phyloP scores from a whole-genome alignment of 148 eudicot species.

The Polygonum maritimum region DNA sequence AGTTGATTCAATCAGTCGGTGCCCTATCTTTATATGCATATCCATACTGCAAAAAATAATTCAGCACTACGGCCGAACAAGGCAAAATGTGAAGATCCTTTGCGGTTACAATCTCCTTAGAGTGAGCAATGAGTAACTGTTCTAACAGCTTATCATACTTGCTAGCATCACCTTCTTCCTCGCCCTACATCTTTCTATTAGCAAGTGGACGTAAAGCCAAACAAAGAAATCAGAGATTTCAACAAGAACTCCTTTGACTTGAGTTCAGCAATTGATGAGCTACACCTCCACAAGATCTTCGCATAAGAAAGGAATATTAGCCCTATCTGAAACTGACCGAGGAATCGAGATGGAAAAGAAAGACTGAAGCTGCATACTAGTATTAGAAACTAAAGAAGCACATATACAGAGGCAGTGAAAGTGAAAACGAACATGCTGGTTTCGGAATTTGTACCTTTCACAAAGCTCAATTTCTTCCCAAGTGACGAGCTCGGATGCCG shows the following conservation, averaged over 20 bases:
- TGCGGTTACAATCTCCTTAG: background rate
- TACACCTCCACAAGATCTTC: background rate
- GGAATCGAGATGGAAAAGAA: background rate
- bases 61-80: no score
- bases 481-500: conserved; percentile 10
- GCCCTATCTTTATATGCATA: background rate
- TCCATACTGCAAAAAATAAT: background rate
- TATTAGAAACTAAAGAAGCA: background rate
- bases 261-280: background rate
- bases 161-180: background rate
- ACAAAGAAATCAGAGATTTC: background rate
- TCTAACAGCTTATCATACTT: background rate
- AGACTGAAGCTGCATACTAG: background rate
- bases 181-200: background rate
- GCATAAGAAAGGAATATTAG: background rate
- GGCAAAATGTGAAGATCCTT: background rate
- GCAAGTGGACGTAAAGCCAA: background rate
- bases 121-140: background rate
- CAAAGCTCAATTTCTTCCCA: conserved; percentile 34
- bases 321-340: background rate
- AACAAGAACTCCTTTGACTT: background rate
- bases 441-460: conserved; percentile 19
- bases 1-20: background rate
- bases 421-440: background rate
- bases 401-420: background rate